Conservation (phyloP, 163 green algal genomes). For the Volvox carteri region DNA sequence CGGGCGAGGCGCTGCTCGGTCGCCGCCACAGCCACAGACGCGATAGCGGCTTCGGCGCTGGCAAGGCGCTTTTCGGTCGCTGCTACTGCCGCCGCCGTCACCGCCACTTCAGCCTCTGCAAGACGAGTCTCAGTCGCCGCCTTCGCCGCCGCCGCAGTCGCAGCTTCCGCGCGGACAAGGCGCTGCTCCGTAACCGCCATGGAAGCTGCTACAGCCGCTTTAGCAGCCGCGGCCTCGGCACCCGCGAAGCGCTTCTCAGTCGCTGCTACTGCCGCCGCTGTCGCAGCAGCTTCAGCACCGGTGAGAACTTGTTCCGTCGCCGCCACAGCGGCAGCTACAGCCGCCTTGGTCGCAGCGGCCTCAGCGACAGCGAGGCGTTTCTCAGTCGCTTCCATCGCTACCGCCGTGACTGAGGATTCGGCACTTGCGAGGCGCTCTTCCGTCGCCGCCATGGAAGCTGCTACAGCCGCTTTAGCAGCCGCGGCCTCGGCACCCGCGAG, state of each 20-base stretch:
- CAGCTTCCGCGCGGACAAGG: not conserved
- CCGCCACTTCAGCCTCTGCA: not conserved
- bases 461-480: not conserved
- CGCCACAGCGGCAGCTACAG: too few relatives aligned
- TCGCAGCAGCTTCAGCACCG: not conserved
- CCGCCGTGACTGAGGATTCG: not conserved
- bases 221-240: not conserved
- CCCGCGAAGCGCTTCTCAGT: too few relatives aligned
- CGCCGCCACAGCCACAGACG: too few relatives aligned
- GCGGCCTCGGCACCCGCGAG: not conserved
- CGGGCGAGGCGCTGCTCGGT: too few relatives aligned
- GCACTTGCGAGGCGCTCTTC: not conserved
- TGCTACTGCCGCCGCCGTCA: not conserved
- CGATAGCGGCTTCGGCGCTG: not conserved
- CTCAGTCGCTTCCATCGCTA: not conserved
- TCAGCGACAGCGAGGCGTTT: not conserved
- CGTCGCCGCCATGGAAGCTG: not conserved
- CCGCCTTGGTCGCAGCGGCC: not conserved
- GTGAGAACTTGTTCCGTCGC: not conserved
- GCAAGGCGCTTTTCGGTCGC: not conserved
- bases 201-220: not conserved
- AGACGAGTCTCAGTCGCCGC: not conserved
- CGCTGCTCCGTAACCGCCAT: not conserved
- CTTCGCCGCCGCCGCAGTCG: not conserved
- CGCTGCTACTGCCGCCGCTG: too few relatives aligned